Percentiles rank a stretch among this genome's conserved stretches.
phyloP scores from a whole-genome alignment of 73 alveolate genomes.

The Blepharisma japonicum region DNA sequence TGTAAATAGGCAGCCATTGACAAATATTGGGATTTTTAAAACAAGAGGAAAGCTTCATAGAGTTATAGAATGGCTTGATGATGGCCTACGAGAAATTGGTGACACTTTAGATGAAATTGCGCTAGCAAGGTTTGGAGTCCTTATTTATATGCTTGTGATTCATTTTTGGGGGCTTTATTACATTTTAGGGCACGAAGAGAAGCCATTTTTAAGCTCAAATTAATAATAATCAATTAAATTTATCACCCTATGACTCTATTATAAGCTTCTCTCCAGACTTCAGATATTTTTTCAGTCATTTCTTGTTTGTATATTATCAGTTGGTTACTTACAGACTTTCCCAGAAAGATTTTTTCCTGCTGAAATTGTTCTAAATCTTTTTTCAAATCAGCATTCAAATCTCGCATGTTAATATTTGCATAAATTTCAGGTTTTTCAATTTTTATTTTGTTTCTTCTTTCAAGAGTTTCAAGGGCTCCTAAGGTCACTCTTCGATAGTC shows the following conservation, averaged over 20 bases:
- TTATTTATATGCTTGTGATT: not conserved
- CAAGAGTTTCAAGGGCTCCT: constrained; percentile 21
- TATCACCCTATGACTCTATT: not conserved
- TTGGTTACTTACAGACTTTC: not conserved
- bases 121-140: not conserved
- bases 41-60: not conserved
- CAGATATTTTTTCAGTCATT: constrained; percentile 24
- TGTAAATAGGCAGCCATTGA: constrained; percentile 1
- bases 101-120: not conserved
- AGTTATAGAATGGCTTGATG: constrained; percentile 10
- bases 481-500: not conserved
- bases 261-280: constrained; percentile 22
- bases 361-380: not conserved
- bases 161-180: not conserved
- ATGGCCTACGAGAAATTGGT: constrained; percentile 7
- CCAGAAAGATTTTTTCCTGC: not conserved
- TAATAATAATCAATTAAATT: too few relatives aligned
- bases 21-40: not conserved
- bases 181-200: not conserved
- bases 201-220: too few relatives aligned
- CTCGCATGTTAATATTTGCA: not conserved
- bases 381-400: not conserved
- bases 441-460: constrained; percentile 12
- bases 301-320: not conserved
- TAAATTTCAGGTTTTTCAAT: not conserved